Percentiles rank a stretch among this genome's conserved stretches.
Evolutionary conservation across 495 filamentous ascomycete genomes (phyloP).

Genomic region (Corynascus novoguineensis): DNA sequence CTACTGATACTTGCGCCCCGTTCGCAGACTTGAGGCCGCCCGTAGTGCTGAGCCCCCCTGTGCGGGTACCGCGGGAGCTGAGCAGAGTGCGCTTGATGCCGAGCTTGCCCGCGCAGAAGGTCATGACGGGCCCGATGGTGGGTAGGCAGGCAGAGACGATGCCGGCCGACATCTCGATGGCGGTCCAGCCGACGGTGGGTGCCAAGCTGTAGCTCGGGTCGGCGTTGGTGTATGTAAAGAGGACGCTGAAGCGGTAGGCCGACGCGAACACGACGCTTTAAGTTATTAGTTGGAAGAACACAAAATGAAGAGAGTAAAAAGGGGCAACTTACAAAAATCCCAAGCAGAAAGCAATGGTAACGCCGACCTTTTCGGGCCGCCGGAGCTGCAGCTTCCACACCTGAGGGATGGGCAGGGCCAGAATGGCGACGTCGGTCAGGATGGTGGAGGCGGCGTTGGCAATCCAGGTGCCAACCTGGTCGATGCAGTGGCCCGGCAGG

Average conservation of each 20-base stretch:
- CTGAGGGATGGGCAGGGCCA: constrained; percentile 11
- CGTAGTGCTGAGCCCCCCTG: too few relatives aligned
- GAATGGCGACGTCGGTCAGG: constrained; percentile 10
- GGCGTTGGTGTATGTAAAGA: constrained; percentile 31
- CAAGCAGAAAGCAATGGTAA: constrained; percentile 9
- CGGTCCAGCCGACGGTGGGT: constrained; percentile 39
- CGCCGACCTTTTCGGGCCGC: constrained; percentile 7
- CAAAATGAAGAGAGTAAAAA: background rate
- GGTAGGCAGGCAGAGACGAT: constrained; percentile 45
- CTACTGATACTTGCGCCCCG: too few relatives aligned
- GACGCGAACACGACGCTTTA: constrained; percentile 16
- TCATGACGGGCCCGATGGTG: constrained; percentile 34
- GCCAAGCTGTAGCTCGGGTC: constrained; percentile 38
- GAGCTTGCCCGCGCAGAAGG: background rate
- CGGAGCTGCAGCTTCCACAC: constrained; percentile 15
- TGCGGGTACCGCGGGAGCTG: background rate
- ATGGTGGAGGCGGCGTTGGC: constrained; percentile 13
- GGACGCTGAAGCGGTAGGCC: constrained; percentile 22
- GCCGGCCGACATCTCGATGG: constrained; percentile 43
- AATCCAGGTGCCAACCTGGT: constrained; percentile 16
- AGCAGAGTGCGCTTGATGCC: constrained; percentile 9
- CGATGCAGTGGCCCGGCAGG: constrained; percentile 11
- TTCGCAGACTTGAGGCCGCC: background rate
- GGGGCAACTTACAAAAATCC: constrained; percentile 10
- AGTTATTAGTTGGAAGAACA: background rate